phyloP scores from a whole-genome alignment of 2,329 filamentous ascomycete genomes.

The Phaeomoniella chlamydospora region DNA sequence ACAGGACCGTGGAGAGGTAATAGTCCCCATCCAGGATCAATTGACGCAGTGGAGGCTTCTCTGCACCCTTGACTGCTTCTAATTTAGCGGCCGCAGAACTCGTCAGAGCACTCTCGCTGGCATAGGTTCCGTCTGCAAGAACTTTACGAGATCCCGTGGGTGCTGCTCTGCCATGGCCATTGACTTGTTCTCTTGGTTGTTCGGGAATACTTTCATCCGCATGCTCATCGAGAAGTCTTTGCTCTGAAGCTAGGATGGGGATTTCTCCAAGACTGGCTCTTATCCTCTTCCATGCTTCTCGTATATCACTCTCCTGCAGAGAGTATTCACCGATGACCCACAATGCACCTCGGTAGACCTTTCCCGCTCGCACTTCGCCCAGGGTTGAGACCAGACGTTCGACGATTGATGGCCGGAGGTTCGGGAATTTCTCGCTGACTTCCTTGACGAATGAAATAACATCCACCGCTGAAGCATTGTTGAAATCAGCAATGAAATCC shows the following conservation, averaged over 20 bases:
- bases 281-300: constrained; percentile 94
- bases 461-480: constrained; percentile 90
- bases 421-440: constrained; percentile 94
- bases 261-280: constrained; percentile 90
- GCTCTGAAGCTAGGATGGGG: constrained; percentile 88
- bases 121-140: constrained; percentile 91
- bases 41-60: constrained; percentile 88
- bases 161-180: constrained; percentile 65
- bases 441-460: constrained; percentile 99
- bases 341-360: constrained; percentile 89
- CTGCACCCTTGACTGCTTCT: constrained; percentile 90
- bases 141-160: constrained; percentile 82
- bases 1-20: constrained; percentile 88
- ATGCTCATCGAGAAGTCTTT: constrained; percentile 75
- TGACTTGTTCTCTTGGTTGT: constrained; percentile 49
- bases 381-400: constrained; percentile 79
- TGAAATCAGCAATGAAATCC: constrained; percentile 98
- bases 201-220: constrained; percentile 50
- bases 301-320: constrained; percentile 81
- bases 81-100: constrained; percentile 84
- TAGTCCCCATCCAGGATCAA: constrained; percentile 96
- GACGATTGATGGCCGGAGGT: constrained; percentile 74
- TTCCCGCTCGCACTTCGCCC: constrained; percentile 85
- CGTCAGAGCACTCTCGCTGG: constrained; percentile 88
- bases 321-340: constrained; percentile 99